Evolutionary conservation across 2,329 filamentous ascomycete genomes (phyloP).

Genomic region (Xylaria sp.): DNA sequence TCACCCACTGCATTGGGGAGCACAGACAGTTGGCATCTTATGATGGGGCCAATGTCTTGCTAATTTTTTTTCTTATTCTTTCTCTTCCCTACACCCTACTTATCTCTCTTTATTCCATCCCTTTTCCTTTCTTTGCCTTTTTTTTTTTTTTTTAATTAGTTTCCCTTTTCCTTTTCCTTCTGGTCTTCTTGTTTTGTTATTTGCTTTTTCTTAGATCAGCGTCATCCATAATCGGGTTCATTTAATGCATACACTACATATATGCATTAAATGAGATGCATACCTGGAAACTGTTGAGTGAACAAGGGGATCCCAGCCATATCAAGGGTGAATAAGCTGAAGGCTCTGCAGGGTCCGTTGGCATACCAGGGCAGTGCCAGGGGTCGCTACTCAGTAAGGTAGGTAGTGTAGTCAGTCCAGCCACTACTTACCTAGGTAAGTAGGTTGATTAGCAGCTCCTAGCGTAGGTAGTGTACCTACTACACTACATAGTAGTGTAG

Average conservation of each 20-base stretch:
- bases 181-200: background rate
- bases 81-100: background rate
- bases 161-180: background rate
- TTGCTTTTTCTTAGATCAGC: background rate
- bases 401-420: too few relatives aligned
- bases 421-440: background rate
- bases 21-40: conserved; percentile 2
- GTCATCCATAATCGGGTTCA: background rate
- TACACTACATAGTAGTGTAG: background rate
- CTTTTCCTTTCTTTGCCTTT: background rate
- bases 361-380: conserved; percentile 5
- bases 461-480: background rate
- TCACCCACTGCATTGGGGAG: background rate
- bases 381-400: background rate
- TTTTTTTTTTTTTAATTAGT: background rate
- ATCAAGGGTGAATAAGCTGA: conserved; percentile 4
- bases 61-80: background rate
- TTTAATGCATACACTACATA: background rate
- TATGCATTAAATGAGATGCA: background rate
- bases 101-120: background rate
- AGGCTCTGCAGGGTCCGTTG: conserved; percentile 23
- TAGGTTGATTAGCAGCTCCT: background rate
- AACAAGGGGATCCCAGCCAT: conserved; percentile 22
- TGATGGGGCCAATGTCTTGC: background rate
- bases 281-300: background rate